A percentile compares a stretch with the other conserved stretches of the same genome.
Conservation (phyloP, 352 stramenopile species). For the Globisporangium barbulae region DNA sequence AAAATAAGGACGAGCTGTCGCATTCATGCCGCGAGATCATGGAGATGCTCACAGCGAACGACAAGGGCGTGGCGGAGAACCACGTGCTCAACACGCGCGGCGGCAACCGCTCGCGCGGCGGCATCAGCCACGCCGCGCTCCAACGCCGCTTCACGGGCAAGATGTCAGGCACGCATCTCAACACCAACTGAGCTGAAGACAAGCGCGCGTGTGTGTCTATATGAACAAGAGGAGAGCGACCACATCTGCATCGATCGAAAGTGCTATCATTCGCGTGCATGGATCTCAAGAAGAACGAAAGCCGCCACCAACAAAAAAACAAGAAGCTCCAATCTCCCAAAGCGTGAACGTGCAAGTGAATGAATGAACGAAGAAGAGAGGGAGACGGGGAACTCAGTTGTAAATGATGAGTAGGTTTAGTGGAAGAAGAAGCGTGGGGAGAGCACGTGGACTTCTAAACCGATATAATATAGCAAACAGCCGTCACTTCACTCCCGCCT, state of each 20-base stretch:
- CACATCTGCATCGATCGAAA: conserved; percentile 7
- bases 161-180: conserved; percentile 69
- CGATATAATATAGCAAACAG: conserved; percentile 6
- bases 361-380: not conserved
- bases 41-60: conserved; percentile 55
- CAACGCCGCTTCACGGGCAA: conserved; percentile 82
- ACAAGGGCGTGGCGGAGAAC: conserved; percentile 71
- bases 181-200: conserved; percentile 13
- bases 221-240: not conserved
- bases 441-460: not conserved
- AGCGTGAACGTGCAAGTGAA: not conserved
- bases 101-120: conserved; percentile 50
- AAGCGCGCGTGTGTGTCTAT: not conserved
- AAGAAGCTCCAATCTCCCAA: not conserved
- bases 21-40: conserved; percentile 73
- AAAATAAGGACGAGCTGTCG: conserved; percentile 82
- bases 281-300: conserved; percentile 1
- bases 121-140: conserved; percentile 70
- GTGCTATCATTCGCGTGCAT: conserved; percentile 6
- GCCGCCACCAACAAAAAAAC: not conserved
- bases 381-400: not conserved
- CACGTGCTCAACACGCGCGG: conserved; percentile 60
- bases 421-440: not conserved
- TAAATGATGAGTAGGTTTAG: conserved; percentile 1
- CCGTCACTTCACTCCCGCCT: not conserved